Conservation (phyloP, 495 filamentous ascomycete species). For the Podospora pseudopauciseta region DNA sequence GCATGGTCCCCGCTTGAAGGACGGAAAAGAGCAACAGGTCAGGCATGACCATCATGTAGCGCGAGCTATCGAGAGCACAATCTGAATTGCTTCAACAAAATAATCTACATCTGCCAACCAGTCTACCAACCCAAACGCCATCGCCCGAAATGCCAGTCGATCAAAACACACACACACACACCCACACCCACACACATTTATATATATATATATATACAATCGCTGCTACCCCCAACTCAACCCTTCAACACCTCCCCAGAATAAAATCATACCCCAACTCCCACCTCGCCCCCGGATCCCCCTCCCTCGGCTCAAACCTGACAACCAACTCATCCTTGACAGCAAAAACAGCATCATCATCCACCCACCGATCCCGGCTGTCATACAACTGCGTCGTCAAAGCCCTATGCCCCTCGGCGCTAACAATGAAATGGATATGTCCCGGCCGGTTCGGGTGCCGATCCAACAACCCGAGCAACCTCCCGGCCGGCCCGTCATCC, state of each 20-base stretch:
- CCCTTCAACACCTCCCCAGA: constrained; percentile 25
- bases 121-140: neutral
- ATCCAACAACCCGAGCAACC: constrained; percentile 56
- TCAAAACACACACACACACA: neutral
- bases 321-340: constrained; percentile 73
- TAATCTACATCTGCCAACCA: neutral
- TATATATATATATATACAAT: neutral
- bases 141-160: neutral
- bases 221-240: neutral
- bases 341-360: constrained; percentile 69
- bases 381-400: constrained; percentile 76
- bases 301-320: constrained; percentile 57
- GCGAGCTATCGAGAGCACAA: too few species aligned
- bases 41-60: too few species aligned
- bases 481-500: constrained; percentile 57
- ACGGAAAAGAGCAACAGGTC: too few species aligned
- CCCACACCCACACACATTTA: too few species aligned
- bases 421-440: constrained; percentile 69
- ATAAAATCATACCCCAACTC: constrained; percentile 57
- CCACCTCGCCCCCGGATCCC: constrained; percentile 58
- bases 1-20: too few species aligned
- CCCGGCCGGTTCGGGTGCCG: constrained; percentile 69
- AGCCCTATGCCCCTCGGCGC: constrained; percentile 40
- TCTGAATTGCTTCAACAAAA: too few species aligned
- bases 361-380: constrained; percentile 56